Percentiles rank a stretch among this genome's conserved stretches.
Conservation (phyloP, 139 green algal species). For the Klebsormidium nitens region DNA sequence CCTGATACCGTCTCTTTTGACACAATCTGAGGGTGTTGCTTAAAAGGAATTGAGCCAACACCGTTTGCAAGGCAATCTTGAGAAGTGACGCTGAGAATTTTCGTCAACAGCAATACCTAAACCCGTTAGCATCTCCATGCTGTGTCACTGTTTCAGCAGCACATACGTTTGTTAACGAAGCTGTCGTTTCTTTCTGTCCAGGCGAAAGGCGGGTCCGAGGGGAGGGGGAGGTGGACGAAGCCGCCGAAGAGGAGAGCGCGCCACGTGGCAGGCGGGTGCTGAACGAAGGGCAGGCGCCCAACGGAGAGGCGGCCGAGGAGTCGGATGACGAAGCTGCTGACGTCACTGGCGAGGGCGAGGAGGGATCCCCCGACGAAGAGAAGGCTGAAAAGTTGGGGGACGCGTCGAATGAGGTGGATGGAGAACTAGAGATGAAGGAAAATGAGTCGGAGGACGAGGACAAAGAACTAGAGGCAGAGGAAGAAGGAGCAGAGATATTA, state of each 20-base stretch:
- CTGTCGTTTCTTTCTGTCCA: no score
- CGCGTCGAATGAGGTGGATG: slow-evolving; percentile 5
- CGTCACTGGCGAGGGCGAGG: not conserved
- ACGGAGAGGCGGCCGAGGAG: not conserved
- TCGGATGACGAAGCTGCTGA: not conserved
- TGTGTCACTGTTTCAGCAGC: no score
- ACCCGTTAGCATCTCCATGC: no score
- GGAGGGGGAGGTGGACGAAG: slow-evolving; percentile 22
- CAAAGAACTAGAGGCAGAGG: slow-evolving; percentile 52
- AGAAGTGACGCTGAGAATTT: no score
- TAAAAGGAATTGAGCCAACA: no score
- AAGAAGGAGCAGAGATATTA: no score
- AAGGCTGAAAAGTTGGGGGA: not conserved
- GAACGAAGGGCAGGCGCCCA: not conserved
- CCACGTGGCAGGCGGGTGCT: not conserved
- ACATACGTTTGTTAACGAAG: no score
- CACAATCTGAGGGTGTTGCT: no score
- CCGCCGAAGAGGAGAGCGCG: not conserved
- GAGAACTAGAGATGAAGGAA: not conserved
- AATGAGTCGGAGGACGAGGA: not conserved
- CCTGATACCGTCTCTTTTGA: no score
- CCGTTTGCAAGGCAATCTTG: no score
- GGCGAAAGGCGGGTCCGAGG: slow-evolving; percentile 14
- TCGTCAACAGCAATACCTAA: no score
- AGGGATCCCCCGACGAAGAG: slow-evolving; percentile 9